Evolutionary conservation across 2,329 filamentous ascomycete genomes (phyloP), one percentile per base, ranked within the genome.

Genomic region (Penicillium sp.): DNA sequence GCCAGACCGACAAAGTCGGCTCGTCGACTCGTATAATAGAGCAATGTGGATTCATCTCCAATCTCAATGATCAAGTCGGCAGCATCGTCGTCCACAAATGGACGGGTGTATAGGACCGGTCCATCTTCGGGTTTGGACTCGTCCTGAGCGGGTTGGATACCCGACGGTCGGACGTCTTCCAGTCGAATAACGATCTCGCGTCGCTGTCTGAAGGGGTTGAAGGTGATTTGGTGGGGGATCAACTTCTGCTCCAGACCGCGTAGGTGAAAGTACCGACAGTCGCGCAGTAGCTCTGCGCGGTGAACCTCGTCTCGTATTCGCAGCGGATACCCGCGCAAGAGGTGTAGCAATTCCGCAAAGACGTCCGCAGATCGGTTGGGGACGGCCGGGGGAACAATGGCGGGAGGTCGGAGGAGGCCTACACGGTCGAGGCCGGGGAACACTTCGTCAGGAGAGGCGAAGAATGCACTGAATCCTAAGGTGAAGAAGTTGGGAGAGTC

Each of bases 401-500:
- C 86, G 0, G 91, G 91, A 1, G 91, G 91, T 0, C 91, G 85
- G 34, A 96, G 80, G 16, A 96, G 79, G 11, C 83, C 81, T 50
- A 83, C 80, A 42, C 88, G 82, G 48, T 89, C 82, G 0, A 96
- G 78, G 1, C 90, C 91, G 0, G 91, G 91, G 58, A 95, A 96
- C 5, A 89, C 79, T 59, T 95, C 85, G 11, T 80, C 77, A 0
- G 87, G 87, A 2, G 81, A 82, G 13, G 84, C 84, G 72, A 95
- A 95, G 76, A 95, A 94, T 58, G 88, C 80, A 29, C 84, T 85
- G 62, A 95, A 95, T 49, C 90, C 90, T 3, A 96, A 79, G 0
- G 89, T 86, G 74, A 97, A 97, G 76, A 89, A 97, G 68, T 97
- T 97, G 10, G 90, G 90, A n/a, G 82, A 84, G 70, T 97, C 90